Evolutionary conservation across 495 filamentous ascomycete genomes (phyloP).

Genomic region (Tuber calosporum): DNA sequence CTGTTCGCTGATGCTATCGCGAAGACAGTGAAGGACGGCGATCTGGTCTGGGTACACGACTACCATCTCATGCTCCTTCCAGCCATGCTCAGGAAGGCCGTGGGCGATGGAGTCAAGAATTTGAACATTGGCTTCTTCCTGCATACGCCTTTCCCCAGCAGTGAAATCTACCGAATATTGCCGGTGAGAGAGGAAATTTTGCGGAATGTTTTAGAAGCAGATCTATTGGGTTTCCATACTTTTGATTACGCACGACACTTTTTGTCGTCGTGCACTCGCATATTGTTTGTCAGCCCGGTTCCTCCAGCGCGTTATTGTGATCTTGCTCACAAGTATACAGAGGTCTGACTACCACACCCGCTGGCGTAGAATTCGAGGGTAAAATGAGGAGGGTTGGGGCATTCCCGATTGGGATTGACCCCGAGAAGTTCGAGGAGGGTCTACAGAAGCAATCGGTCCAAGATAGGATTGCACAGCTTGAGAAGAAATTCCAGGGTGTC

Average conservation of each 20-base stretch:
- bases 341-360: slow-evolving; percentile 70
- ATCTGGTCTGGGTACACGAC: slow-evolving; percentile 92
- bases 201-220: slow-evolving; percentile 70
- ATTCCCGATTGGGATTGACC: slow-evolving; percentile 92
- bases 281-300: slow-evolving; percentile 54
- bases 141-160: slow-evolving; percentile 89
- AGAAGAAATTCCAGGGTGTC: slow-evolving; percentile 74
- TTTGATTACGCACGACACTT: slow-evolving; percentile 92
- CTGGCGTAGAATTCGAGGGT: slow-evolving; percentile 69
- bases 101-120: slow-evolving; percentile 60
- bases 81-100: slow-evolving; percentile 71
- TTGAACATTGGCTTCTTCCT: slow-evolving; percentile 92
- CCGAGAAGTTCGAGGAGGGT: slow-evolving; percentile 85
- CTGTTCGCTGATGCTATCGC: slow-evolving; percentile 74
- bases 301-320: background rate
- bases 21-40: slow-evolving; percentile 64
- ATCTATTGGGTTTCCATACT: slow-evolving; percentile 89
- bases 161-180: slow-evolving; percentile 83
- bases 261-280: slow-evolving; percentile 71
- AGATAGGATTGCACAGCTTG: slow-evolving; percentile 66
- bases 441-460: slow-evolving; percentile 72
- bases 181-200: slow-evolving; percentile 80
- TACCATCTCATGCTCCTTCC: slow-evolving; percentile 94
- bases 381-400: slow-evolving; percentile 59
- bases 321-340: slow-evolving; percentile 44